A percentile compares a stretch with the other conserved stretches of the same genome.
Evolutionary conservation across 768 basidiomycete species (phyloP).

Genomic region (Boletus rubroflammeus): DNA sequence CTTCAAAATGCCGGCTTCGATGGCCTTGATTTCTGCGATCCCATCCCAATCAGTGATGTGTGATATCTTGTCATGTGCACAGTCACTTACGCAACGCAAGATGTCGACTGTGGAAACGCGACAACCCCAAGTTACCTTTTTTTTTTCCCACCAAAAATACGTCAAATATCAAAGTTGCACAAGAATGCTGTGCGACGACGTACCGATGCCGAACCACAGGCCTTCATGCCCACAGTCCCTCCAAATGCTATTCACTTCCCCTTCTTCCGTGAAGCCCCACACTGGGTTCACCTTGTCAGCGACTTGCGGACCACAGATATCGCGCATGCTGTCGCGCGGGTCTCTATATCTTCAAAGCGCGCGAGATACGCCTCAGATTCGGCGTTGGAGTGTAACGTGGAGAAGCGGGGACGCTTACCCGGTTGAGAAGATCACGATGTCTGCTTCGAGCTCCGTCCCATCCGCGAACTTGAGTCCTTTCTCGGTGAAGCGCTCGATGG

Average conservation of each 20-base stretch:
- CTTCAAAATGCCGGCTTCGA: conserved; percentile 28
- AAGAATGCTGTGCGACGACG: not conserved
- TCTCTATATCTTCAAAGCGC: conserved; percentile 42
- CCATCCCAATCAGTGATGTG: not conserved
- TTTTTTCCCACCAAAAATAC: not conserved
- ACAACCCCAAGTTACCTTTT: conserved; percentile 22
- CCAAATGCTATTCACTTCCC: conserved; percentile 47
- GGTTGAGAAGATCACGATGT: conserved; percentile 32
- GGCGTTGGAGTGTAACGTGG: not conserved
- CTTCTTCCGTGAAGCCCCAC: conserved; percentile 64
- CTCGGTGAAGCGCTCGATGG: conserved; percentile 30
- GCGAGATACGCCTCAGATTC: not conserved
- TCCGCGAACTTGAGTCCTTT: conserved; percentile 30
- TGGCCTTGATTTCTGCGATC: conserved; percentile 28
- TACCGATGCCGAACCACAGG: conserved; percentile 30
- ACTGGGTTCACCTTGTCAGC: conserved; percentile 45
- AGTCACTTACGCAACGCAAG: conserved; percentile 29
- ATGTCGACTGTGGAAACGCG: conserved; percentile 31
- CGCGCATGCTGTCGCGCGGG: conserved; percentile 36
- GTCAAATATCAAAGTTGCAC: not conserved
- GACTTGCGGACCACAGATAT: conserved; percentile 45
- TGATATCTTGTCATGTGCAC: not conserved
- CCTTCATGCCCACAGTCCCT: conserved; percentile 36
- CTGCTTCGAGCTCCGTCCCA: conserved; percentile 31
- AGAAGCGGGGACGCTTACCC: conserved; percentile 13